phyloP scores from a whole-genome alignment of 129 eudicot species.

The Lactuca sativa region DNA sequence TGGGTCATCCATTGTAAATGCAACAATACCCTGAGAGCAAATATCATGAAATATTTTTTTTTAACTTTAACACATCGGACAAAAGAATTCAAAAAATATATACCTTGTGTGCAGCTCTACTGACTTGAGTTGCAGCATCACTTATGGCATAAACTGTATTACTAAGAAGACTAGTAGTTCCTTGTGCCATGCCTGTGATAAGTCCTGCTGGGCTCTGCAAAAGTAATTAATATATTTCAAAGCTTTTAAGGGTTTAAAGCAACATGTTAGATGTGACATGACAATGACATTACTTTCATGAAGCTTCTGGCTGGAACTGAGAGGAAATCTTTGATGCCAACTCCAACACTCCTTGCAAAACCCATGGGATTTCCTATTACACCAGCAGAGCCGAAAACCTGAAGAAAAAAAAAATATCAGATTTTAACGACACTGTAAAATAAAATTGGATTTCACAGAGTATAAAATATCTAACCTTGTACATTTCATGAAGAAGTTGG shows the following conservation, averaged over 20 bases:
- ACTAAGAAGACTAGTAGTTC: constrained; percentile 89
- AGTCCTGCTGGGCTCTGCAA: constrained; percentile 87
- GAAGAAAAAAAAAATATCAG: constrained; percentile 19
- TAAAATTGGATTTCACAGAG: too few relatives aligned
- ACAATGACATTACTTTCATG: constrained; percentile 50
- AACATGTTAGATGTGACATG: not conserved
- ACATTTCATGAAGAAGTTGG: constrained; percentile 93
- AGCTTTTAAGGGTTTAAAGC: not conserved
- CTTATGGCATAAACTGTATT: constrained; percentile 95
- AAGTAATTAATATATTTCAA: constrained; percentile 1
- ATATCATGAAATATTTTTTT: constrained; percentile 39
- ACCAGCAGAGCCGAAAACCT: constrained; percentile 99
- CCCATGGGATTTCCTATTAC: constrained; percentile 56
- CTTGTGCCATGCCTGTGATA: constrained; percentile 89
- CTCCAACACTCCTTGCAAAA: constrained; percentile 92
- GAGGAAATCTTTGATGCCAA: constrained; percentile 84
- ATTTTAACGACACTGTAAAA: not conserved
- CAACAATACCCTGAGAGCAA: constrained; percentile 72
- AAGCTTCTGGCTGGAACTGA: constrained; percentile 77
- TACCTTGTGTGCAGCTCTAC: constrained; percentile 96
- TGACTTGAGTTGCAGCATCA: constrained; percentile 98
- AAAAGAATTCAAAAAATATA: constrained; percentile 13
- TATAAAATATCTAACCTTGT: constrained; percentile 86
- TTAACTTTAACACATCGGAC: too few relatives aligned
- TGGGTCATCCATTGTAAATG: constrained; percentile 84